These are phyloP conservation scores for Wickerhamomyces rabaulensis DNA, from an alignment of 805 yeast species.

Conservation along the genomic window DNA sequence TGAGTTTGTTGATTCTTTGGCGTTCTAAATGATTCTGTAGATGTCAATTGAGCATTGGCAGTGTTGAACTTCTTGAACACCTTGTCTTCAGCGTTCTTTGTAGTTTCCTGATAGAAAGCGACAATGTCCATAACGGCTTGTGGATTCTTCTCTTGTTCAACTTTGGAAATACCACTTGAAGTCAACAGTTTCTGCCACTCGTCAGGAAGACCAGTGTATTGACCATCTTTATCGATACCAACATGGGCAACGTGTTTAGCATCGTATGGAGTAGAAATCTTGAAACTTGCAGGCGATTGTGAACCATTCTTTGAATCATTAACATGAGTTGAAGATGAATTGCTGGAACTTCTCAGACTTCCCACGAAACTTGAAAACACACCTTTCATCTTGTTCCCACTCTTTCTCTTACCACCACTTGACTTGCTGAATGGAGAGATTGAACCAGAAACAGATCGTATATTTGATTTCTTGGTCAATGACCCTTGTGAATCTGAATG, in stretches of 20 bases:
- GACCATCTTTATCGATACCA: conserved; percentile 81
- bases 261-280: conserved; percentile 88
- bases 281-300: conserved; percentile 24
- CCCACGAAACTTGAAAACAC: conserved; percentile 46
- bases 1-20: conserved; percentile 20
- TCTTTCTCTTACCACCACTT: conserved; percentile 27
- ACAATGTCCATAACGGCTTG: conserved; percentile 92
- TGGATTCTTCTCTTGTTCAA: conserved; percentile 87
- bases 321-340: conserved; percentile 12
- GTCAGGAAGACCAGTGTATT: conserved; percentile 85
- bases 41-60: conserved; percentile 21
- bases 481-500: conserved; percentile 7
- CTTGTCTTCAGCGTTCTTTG: conserved; percentile 37
- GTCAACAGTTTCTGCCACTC: conserved; percentile 85
- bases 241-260: conserved; percentile 91
- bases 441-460: conserved; percentile 17
- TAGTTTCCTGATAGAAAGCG: conserved; percentile 69
- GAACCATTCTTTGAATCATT: conserved; percentile 12
- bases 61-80: conserved; percentile 34
- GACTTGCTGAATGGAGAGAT: conserved; percentile 18
- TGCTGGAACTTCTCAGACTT: conserved; percentile 38
- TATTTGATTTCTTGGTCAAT: conserved; percentile 11
- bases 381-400: conserved; percentile 51
- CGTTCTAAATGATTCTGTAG: conserved; percentile 30
- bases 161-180: conserved; percentile 82